Base-by-base conservation (phyloP, 1,284 basidiomycete genomes). In the Albatrellus sp. region DNA sequence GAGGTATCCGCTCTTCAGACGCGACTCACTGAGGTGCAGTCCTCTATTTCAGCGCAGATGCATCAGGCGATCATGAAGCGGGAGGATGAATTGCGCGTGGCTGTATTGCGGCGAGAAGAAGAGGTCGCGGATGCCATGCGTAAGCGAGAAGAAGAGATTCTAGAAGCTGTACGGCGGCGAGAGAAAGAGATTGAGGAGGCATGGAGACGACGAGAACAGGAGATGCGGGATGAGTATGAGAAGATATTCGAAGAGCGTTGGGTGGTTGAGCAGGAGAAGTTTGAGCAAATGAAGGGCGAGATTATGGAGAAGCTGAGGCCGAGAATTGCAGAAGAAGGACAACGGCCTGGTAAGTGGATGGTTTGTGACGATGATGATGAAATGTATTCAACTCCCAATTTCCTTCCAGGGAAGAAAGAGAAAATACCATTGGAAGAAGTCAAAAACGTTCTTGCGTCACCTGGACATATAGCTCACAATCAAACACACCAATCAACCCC, bases 401-500 rank as follows among this genome's bases (percentile, higher is more conserved):
- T 7, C 7, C 40, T 45, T 8, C 33, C 43, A 2, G 69, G 60
- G 17, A 66, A 66, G 4, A 71, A 67, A 54, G 70, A 73, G 43
- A 80, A 80, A 56, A 68, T 65, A 1, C 79, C 80, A 5, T 60
- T 84, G 5, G 81, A 85, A 54, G 81, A 85, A 57, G 77, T 85
- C 32, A 79, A 80, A 62, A 84, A 83, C 52, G 60, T 81, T 14
- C 65, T 80, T 7, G 69, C 70, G 10, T 75, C 77, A 1, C 64
- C 72, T 10, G 61, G 63, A 37, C 68, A 69, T 24, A 59, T 70
- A 24, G 56, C 63, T 16, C 59, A 62, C 13, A 60, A 64, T 17
- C 52, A 42, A 44, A 49, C 29, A 44, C 57, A 31, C 49, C 57
- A 40, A 46, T 51, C 39, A 37, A 53, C 33, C 19, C 50, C 30